A percentile compares a stretch with the other conserved stretches of the same genome.
Conservation (phyloP, 768 basidiomycete species). For the Mycena chlorophos region DNA sequence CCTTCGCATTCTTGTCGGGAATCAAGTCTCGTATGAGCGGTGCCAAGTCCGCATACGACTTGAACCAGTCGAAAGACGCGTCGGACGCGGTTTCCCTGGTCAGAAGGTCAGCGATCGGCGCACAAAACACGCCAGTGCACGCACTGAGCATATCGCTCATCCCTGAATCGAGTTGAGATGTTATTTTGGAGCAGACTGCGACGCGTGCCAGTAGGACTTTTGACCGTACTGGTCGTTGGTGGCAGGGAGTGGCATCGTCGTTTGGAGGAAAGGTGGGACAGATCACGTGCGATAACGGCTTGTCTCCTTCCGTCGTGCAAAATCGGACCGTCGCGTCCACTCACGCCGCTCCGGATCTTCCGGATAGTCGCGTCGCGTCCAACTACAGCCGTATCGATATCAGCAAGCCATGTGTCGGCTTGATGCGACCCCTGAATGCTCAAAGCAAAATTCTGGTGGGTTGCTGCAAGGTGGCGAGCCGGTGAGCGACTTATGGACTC, state of each 20-base stretch:
- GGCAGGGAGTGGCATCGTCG: slow-evolving; percentile 42
- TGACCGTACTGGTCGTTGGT: slow-evolving; percentile 70
- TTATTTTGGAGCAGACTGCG: background rate
- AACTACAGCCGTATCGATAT: too few relatives aligned
- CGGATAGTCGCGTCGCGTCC: too few relatives aligned
- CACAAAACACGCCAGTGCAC: slow-evolving; percentile 20
- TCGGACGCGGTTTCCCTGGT: slow-evolving; percentile 54
- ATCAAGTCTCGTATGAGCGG: slow-evolving; percentile 59
- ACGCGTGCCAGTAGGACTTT: slow-evolving; percentile 64
- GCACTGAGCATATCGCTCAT: slow-evolving; percentile 68
- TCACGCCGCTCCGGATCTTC: too few relatives aligned
- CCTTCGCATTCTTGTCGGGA: slow-evolving; percentile 57
- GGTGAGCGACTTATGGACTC: too few relatives aligned
- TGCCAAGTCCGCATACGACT: slow-evolving; percentile 74
- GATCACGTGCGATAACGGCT: too few relatives aligned
- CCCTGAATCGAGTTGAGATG: slow-evolving; percentile 43
- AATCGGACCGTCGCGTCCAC: too few relatives aligned
- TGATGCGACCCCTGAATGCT: too few relatives aligned
- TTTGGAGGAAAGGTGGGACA: too few relatives aligned
- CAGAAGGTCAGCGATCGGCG: slow-evolving; percentile 2
- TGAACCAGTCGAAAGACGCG: slow-evolving; percentile 84
- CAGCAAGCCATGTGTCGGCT: too few relatives aligned
- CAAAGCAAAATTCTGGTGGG: too few relatives aligned
- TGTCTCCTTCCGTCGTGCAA: too few relatives aligned
- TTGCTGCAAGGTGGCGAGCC: too few relatives aligned